Percentiles rank a stretch among this genome's conserved stretches.
Conservation (phyloP, 2,329 filamentous ascomycete genomes). For the Aureobasidium sp. region DNA sequence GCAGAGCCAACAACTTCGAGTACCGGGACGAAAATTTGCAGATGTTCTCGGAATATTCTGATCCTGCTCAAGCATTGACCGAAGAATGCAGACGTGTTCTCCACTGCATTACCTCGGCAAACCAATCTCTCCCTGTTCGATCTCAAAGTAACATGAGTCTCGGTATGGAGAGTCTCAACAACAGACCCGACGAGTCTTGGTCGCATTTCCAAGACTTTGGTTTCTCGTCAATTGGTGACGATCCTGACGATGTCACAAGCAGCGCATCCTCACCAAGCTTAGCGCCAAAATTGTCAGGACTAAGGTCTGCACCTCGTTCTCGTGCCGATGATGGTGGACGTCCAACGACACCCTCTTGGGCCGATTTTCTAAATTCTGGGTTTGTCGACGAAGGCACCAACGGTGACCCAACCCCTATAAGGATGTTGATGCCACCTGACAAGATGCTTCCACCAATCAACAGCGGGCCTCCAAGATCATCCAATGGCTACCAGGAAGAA, state of each 20-base stretch:
- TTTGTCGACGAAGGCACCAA: slow-evolving; percentile 70
- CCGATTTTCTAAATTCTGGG: slow-evolving; percentile 89
- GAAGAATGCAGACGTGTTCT: slow-evolving; percentile 91
- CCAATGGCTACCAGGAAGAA: slow-evolving; percentile 57
- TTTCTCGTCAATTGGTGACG: slow-evolving; percentile 56
- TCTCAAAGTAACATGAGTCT: slow-evolving; percentile 38
- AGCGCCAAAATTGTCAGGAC: slow-evolving; percentile 30
- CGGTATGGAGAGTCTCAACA: slow-evolving; percentile 21
- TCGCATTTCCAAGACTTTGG: slow-evolving; percentile 94
- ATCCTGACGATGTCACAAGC: slow-evolving; percentile 10
- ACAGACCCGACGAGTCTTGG: slow-evolving; percentile 81
- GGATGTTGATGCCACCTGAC: slow-evolving; percentile 78
- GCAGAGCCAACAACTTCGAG: slow-evolving; percentile 88
- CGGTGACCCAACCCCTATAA: slow-evolving; percentile 41
- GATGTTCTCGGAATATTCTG: slow-evolving; percentile 78
- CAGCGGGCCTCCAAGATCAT: slow-evolving; percentile 58
- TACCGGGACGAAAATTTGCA: slow-evolving; percentile 87
- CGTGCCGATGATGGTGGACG: slow-evolving; percentile 59
- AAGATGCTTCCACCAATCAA: slow-evolving; percentile 83
- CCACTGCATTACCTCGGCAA: slow-evolving; percentile 76
- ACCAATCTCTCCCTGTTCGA: slow-evolving; percentile 61
- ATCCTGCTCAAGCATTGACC: slow-evolving; percentile 78
- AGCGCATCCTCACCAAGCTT: slow-evolving; percentile 16
- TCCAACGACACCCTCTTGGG: slow-evolving; percentile 95
- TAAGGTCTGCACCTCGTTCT: slow-evolving; percentile 60